Conservation (phyloP, 2,329 filamentous ascomycete genomes). For the Talaromyces sp. region DNA sequence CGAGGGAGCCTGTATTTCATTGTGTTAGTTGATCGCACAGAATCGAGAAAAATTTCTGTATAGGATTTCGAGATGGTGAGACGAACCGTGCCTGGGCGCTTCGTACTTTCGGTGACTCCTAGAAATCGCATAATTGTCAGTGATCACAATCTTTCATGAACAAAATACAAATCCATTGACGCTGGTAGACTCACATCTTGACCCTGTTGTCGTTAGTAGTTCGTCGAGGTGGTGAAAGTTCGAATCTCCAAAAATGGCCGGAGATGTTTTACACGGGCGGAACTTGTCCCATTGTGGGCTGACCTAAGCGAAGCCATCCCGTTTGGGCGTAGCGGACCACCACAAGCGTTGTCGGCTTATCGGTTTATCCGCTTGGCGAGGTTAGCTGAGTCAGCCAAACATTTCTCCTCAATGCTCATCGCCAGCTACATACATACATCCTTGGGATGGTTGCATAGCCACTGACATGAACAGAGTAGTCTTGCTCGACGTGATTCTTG, state of each 20-base stretch:
- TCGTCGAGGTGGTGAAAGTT: conserved; percentile 39
- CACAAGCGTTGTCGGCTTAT: conserved; percentile 2
- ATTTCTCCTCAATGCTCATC: no score
- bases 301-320: conserved; percentile 36
- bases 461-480: not conserved
- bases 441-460: no score
- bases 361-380: not conserved
- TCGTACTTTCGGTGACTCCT: conserved; percentile 65
- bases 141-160: conserved; percentile 17
- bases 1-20: conserved; percentile 59
- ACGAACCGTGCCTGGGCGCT: conserved; percentile 91
- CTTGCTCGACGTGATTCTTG: not conserved
- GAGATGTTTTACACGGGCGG: conserved; percentile 32
- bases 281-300: conserved; percentile 35
- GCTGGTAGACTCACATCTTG: conserved; percentile 41
- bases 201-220: conserved; percentile 47
- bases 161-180: not conserved
- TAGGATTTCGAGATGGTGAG: conserved; percentile 45
- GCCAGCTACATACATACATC: no score
- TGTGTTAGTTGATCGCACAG: conserved; percentile 30
- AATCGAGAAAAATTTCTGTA: conserved; percentile 22
- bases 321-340: conserved; percentile 8
- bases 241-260: conserved; percentile 33
- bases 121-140: conserved; percentile 24
- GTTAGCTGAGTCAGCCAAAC: not conserved